Conservation (phyloP, 768 basidiomycete genomes). For the Macrolepiota albuminosa region DNA sequence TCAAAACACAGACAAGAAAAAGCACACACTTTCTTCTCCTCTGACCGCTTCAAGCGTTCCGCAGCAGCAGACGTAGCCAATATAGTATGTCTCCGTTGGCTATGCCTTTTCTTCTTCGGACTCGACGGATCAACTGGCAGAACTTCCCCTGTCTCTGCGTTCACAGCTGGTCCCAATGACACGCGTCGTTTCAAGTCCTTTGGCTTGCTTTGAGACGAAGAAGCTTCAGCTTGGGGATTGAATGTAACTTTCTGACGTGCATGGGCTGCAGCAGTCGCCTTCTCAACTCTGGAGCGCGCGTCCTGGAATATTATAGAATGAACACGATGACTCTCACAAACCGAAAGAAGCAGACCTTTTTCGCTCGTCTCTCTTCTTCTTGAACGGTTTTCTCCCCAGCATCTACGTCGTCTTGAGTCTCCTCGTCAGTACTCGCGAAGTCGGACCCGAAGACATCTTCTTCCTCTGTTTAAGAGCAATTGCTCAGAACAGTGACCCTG, state of each 20-base stretch:
- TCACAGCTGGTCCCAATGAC: slow-evolving; percentile 47
- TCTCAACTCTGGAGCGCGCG: slow-evolving; percentile 52
- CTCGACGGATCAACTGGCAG: slow-evolving; percentile 26
- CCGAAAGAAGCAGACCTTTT: slow-evolving; percentile 34
- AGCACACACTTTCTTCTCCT: slow-evolving; percentile 52
- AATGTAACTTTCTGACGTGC: slow-evolving; percentile 64
- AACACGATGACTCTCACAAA: neutral
- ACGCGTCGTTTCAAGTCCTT: slow-evolving; percentile 43
- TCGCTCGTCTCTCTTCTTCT: slow-evolving; percentile 54
- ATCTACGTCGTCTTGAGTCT: slow-evolving; percentile 47
- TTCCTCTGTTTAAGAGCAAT: slow-evolving; percentile 49
- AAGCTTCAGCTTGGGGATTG: slow-evolving; percentile 43
- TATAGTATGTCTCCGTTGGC: slow-evolving; percentile 65
- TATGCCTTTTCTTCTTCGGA: slow-evolving; percentile 42
- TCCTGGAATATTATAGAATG: slow-evolving; percentile 31
- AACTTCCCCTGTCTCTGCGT: slow-evolving; percentile 60
- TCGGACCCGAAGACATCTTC: slow-evolving; percentile 80
- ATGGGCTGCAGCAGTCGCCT: slow-evolving; percentile 61
- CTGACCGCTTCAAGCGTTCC: slow-evolving; percentile 57
- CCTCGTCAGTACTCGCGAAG: slow-evolving; percentile 81
- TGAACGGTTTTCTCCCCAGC: slow-evolving; percentile 51
- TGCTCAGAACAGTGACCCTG: neutral
- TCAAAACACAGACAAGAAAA: neutral
- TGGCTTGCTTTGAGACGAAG: slow-evolving; percentile 17
- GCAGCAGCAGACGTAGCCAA: slow-evolving; percentile 66